Percentiles rank a stretch among this genome's conserved stretches.
These are phyloP conservation scores for Entophlyctis luteolus DNA, from an alignment of 192 early-diverging fungal genomes.

Conservation along the genomic window DNA sequence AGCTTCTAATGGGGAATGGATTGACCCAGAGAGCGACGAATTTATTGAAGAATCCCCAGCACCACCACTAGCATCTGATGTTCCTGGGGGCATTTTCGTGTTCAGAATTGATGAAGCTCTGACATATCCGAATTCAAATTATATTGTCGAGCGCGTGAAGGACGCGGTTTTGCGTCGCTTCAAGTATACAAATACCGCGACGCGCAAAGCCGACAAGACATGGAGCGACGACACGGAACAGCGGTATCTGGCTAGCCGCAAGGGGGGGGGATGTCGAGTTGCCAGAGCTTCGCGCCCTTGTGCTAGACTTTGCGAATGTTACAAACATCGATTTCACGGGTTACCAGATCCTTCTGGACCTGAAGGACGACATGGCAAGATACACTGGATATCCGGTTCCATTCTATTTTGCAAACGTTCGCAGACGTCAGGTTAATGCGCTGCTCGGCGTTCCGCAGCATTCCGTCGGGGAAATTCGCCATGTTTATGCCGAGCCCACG, in stretches of 20 bases:
- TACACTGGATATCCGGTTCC: slow-evolving; percentile 45
- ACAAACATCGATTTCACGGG: slow-evolving; percentile 78
- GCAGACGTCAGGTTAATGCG: slow-evolving; percentile 13
- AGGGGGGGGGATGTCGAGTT: not conserved
- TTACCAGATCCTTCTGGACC: slow-evolving; percentile 68
- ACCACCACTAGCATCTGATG: not conserved
- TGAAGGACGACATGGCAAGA: slow-evolving; percentile 53
- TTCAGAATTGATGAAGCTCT: slow-evolving; percentile 63
- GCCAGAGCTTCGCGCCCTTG: slow-evolving; percentile 57
- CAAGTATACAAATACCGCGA: slow-evolving; percentile 21
- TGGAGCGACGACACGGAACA: slow-evolving; percentile 44
- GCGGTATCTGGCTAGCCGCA: not conserved
- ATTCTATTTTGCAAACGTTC: slow-evolving; percentile 56
- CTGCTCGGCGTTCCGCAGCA: slow-evolving; percentile 14
- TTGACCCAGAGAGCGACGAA: slow-evolving; percentile 18
- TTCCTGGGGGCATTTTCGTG: slow-evolving; percentile 66
- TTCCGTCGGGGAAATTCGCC: slow-evolving; percentile 8
- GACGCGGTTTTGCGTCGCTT: slow-evolving; percentile 22
- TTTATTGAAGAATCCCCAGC: not conserved
- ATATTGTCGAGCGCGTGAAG: slow-evolving; percentile 37
- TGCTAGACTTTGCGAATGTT: slow-evolving; percentile 80
- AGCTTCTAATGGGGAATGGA: slow-evolving; percentile 29
- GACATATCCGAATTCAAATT: slow-evolving; percentile 67
- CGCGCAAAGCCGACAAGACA: slow-evolving; percentile 9
- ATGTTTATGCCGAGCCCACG: slow-evolving; percentile 1